Evolutionary conservation across 2,329 filamentous ascomycete genomes (phyloP).

Genomic region (Talaromyces sp.): DNA sequence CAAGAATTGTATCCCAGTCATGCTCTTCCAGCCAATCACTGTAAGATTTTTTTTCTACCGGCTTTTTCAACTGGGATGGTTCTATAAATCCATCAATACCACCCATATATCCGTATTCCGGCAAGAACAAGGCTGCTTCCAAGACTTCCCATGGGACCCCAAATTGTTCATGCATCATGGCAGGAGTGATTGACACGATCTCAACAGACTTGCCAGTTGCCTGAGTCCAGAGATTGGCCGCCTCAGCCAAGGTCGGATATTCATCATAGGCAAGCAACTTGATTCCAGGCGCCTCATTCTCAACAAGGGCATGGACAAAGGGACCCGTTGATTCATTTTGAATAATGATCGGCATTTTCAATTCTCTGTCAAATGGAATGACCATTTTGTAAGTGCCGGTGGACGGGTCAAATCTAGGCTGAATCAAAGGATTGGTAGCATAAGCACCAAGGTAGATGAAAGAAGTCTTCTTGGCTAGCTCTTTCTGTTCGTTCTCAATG

Average conservation of each 20-base stretch:
- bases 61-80: constrained; percentile 38
- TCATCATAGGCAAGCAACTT: constrained; percentile 21
- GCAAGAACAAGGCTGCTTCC: constrained; percentile 34
- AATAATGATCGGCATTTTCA: constrained; percentile 9
- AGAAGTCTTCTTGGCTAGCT: constrained; percentile 9
- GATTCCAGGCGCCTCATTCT: constrained; percentile 10
- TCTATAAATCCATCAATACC: constrained; percentile 26
- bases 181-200: constrained; percentile 28
- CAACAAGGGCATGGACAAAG: constrained; percentile 13
- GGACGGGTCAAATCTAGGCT: not conserved
- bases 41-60: constrained; percentile 16
- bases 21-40: constrained; percentile 24
- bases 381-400: constrained; percentile 4
- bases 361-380: constrained; percentile 5
- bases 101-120: constrained; percentile 42
- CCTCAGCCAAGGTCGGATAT: constrained; percentile 33
- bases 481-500: constrained; percentile 7
- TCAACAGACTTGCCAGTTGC: constrained; percentile 38
- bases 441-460: constrained; percentile 14
- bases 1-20: constrained; percentile 21
- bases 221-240: constrained; percentile 35
- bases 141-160: constrained; percentile 35
- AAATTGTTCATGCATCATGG: constrained; percentile 32
- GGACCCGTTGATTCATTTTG: not conserved
- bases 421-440: constrained; percentile 7